Evolutionary conservation across 768 basidiomycete species (phyloP).

Genomic region (Lactarius sp.): DNA sequence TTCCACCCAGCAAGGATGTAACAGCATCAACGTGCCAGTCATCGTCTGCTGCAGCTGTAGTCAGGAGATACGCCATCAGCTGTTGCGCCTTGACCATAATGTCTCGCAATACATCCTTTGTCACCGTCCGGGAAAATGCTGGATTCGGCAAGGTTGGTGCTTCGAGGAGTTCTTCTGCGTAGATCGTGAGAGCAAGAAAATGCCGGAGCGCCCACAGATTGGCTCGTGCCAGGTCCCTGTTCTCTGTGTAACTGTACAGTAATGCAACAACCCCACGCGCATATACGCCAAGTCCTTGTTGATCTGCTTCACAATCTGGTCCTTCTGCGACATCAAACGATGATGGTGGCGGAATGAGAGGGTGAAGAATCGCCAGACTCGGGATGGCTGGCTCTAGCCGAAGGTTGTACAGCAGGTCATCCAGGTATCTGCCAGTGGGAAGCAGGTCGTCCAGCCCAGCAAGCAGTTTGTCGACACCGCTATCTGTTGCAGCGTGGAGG

Average conservation of each 20-base stretch:
- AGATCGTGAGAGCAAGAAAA: slow-evolving; percentile 55
- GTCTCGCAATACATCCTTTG: slow-evolving; percentile 36
- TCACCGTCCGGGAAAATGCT: slow-evolving; percentile 41
- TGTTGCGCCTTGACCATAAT: slow-evolving; percentile 46
- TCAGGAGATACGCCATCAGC: slow-evolving; percentile 59
- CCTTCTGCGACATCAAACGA: slow-evolving; percentile 23
- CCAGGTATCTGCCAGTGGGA: slow-evolving; percentile 14
- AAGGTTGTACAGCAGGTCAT: slow-evolving; percentile 32
- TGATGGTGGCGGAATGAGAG: slow-evolving; percentile 47
- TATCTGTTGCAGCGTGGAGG: slow-evolving; percentile 20
- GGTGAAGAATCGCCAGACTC: slow-evolving; percentile 56
- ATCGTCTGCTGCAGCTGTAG: slow-evolving; percentile 39
- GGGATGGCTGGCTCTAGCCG: slow-evolving; percentile 45
- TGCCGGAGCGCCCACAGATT: slow-evolving; percentile 69
- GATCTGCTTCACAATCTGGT: slow-evolving; percentile 35
- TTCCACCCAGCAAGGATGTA: slow-evolving; percentile 33
- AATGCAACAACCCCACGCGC: slow-evolving; percentile 57
- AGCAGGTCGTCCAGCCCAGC: slow-evolving; percentile 46
- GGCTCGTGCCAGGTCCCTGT: slow-evolving; percentile 54
- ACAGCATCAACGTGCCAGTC: slow-evolving; percentile 47
- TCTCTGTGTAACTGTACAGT: slow-evolving; percentile 48
- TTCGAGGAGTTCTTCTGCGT: slow-evolving; percentile 56
- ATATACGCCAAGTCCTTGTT: slow-evolving; percentile 54
- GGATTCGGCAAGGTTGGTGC: slow-evolving; percentile 47
- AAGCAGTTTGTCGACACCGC: slow-evolving; percentile 27